Conservation (phyloP, 2,329 filamentous ascomycete genomes). For the Cephalotrichum gorgonifer region DNA sequence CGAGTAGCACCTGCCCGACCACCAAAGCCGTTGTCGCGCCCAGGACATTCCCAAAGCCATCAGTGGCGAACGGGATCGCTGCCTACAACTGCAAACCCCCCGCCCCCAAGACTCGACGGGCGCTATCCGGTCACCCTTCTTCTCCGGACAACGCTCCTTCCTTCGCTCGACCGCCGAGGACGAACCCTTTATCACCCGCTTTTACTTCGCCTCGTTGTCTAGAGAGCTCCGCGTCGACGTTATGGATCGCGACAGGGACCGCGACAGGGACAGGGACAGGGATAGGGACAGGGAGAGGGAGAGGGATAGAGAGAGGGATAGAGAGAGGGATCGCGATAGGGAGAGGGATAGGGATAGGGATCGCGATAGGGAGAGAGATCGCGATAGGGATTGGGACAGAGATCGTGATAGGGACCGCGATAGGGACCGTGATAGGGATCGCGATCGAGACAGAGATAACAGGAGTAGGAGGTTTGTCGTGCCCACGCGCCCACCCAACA, state of each 20-base stretch:
- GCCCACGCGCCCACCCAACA: no score
- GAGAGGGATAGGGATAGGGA: slow-evolving; percentile 3
- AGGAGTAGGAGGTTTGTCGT: slow-evolving; percentile 5
- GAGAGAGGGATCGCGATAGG: slow-evolving; percentile 1
- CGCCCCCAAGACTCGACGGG: no score
- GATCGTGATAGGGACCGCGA: slow-evolving; percentile 3
- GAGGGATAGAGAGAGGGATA: slow-evolving; percentile 16
- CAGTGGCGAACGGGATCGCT: no score
- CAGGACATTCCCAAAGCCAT: no score
- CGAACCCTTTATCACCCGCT: neutral
- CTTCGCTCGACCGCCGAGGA: no score
- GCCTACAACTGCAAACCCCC: no score
- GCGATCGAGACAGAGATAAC: slow-evolving; percentile 1
- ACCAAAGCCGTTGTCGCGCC: no score
- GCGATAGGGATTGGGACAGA: slow-evolving; percentile 3
- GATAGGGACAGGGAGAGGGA: slow-evolving; percentile 14
- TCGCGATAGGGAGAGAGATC: neutral
- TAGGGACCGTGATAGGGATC: slow-evolving; percentile 2
- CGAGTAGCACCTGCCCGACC: no score
- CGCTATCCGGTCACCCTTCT: no score
- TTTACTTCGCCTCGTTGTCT: neutral
- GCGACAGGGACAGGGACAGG: slow-evolving; percentile 15
- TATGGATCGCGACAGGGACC: slow-evolving; percentile 12
- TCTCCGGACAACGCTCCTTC: no score
- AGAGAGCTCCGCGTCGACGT: neutral